A percentile compares a stretch with the other conserved stretches of the same genome.
Conservation (phyloP, 371 early-diverging fungal species). For the Caulochytrium protostelioides region DNA sequence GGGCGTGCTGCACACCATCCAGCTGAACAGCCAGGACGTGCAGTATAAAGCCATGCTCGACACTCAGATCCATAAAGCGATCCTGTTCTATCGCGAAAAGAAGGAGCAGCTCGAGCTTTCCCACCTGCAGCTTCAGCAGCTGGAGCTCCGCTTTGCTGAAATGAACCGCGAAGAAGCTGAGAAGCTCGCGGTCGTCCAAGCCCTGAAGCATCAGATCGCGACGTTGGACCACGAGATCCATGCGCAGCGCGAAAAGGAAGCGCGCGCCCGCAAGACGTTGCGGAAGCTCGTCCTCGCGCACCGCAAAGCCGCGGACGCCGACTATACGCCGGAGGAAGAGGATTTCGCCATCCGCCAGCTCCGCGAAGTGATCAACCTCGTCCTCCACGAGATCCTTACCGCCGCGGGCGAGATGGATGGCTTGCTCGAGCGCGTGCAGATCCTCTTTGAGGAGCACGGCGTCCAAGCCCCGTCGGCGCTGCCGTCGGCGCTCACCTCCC, state of each 20-base stretch:
- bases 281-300: conserved; percentile 7
- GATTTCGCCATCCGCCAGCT: conserved; percentile 16
- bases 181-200: conserved; percentile 9
- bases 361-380: conserved; percentile 15
- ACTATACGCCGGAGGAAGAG: conserved; percentile 6
- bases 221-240: conserved; percentile 14
- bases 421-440: conserved; percentile 7
- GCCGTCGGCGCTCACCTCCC: conserved; percentile 12
- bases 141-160: conserved; percentile 10
- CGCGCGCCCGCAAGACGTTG: conserved; percentile 14
- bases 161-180: conserved; percentile 13
- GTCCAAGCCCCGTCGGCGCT: conserved; percentile 18
- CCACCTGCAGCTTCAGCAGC: conserved; percentile 12
- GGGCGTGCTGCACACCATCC: conserved; percentile 20
- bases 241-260: conserved; percentile 19
- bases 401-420: conserved; percentile 8
- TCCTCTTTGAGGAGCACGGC: conserved; percentile 4
- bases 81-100: conserved; percentile 3
- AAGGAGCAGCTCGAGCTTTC: conserved; percentile 16
- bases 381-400: conserved; percentile 10
- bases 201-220: conserved; percentile 12
- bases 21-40: conserved; percentile 22
- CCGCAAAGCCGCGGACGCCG: conserved; percentile 1
- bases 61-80: background rate
- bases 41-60: conserved; percentile 30